Evolutionary conservation across 2,329 filamentous ascomycete species (phyloP).

Genomic region (Coleophoma crateriformis): DNA sequence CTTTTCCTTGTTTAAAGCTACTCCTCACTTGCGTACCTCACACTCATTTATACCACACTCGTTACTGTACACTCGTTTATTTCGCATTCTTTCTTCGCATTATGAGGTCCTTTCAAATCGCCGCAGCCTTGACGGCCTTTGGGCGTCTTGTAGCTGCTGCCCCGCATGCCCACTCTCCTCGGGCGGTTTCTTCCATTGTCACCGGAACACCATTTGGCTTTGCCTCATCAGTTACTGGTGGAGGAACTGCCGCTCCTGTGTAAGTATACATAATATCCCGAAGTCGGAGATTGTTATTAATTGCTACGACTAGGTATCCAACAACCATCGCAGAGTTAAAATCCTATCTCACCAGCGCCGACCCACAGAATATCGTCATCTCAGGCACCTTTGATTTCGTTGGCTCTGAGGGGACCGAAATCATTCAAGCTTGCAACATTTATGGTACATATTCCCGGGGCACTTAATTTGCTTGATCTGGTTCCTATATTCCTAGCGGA

Average conservation of each 20-base stretch:
- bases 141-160: too few species aligned
- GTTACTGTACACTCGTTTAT: too few species aligned
- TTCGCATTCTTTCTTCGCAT: too few species aligned
- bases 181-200: too few species aligned
- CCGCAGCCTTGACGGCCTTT: too few species aligned
- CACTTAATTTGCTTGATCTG: background rate
- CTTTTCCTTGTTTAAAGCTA: too few species aligned
- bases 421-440: background rate
- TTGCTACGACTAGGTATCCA: background rate
- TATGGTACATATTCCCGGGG: background rate
- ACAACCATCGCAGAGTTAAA: background rate
- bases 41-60: too few species aligned
- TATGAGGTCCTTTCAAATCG: too few species aligned
- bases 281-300: background rate
- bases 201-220: conserved; percentile 35
- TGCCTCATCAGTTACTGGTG: conserved; percentile 52
- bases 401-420: background rate
- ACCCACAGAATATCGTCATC: too few species aligned
- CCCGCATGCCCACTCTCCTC: too few species aligned
- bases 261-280: conserved; percentile 32
- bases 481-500: background rate
- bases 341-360: too few species aligned
- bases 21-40: too few species aligned
- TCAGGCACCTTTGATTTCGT: background rate
- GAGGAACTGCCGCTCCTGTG: conserved; percentile 46